Conservation (phyloP, 2,329 filamentous ascomycete species). For the Fusarium domesticum region DNA sequence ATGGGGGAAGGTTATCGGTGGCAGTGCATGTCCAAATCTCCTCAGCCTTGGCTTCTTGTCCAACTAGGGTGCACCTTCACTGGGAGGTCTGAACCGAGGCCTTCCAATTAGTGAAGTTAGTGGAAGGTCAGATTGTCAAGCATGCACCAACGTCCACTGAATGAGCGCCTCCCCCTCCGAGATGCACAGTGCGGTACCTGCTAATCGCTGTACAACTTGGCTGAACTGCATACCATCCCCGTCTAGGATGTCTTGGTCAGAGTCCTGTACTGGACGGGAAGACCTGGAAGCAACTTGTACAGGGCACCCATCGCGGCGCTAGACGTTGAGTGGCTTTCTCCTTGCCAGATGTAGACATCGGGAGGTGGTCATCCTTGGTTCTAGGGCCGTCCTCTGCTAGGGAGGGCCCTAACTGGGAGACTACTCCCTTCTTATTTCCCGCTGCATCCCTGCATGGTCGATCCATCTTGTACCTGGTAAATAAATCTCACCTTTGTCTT, state of each 20-base stretch:
- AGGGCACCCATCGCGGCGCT: constrained; percentile 29
- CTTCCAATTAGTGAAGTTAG: neutral
- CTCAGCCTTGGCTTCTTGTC: neutral
- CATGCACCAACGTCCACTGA: neutral
- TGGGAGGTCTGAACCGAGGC: neutral
- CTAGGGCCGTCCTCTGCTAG: too few species aligned
- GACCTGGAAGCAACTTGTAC: too few species aligned
- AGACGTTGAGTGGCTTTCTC: constrained; percentile 26
- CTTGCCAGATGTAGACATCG: neutral
- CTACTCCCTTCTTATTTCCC: too few species aligned
- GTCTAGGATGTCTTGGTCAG: neutral
- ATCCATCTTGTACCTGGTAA: constrained; percentile 26
- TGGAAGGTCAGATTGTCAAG: neutral
- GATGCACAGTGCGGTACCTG: too few species aligned
- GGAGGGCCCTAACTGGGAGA: too few species aligned
- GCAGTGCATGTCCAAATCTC: neutral
- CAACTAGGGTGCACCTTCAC: neutral
- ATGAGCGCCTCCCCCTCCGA: neutral
- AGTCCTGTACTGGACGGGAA: neutral
- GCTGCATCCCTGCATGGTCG: constrained; percentile 33
- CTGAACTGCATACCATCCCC: neutral
- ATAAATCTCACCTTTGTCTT: neutral
- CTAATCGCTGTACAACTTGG: neutral
- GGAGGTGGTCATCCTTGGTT: neutral
- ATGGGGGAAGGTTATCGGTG: neutral